Percentiles rank a stretch among this genome's conserved stretches.
phyloP scores from a whole-genome alignment of 1,139 yeast genomes.

The Hyphopichia pseudoburtonii region DNA sequence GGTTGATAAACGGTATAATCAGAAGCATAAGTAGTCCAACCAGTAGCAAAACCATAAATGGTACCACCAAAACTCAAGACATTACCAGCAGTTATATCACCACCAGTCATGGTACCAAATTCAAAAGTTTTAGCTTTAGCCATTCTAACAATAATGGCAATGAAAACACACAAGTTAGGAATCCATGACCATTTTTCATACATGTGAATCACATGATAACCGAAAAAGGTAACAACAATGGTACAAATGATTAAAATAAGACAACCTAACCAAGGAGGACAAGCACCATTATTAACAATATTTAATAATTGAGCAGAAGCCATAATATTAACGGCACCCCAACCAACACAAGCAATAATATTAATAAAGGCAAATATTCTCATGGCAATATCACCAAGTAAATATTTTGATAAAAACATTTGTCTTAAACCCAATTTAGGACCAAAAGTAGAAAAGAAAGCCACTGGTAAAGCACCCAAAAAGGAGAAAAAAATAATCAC shows the following conservation, averaged over 20 bases:
- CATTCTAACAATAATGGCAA: slow-evolving; percentile 77
- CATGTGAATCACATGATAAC: slow-evolving; percentile 76
- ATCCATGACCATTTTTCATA: slow-evolving; percentile 91
- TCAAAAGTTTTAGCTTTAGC: slow-evolving; percentile 63
- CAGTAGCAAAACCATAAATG: slow-evolving; percentile 86
- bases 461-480: slow-evolving; percentile 76
- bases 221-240: slow-evolving; percentile 77
- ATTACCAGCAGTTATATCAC: slow-evolving; percentile 65
- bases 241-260: slow-evolving; percentile 69
- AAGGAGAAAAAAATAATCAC: slow-evolving; percentile 69
- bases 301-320: slow-evolving; percentile 81
- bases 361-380: slow-evolving; percentile 78
- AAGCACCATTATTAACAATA: slow-evolving; percentile 65
- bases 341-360: slow-evolving; percentile 41
- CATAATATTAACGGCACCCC: slow-evolving; percentile 36
- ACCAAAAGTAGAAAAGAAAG: slow-evolving; percentile 81
- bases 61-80: slow-evolving; percentile 86
- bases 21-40: slow-evolving; percentile 92
- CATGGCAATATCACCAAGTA: slow-evolving; percentile 74
- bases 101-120: slow-evolving; percentile 47
- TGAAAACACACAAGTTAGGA: slow-evolving; percentile 70
- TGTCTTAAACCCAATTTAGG: slow-evolving; percentile 86
- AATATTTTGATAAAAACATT: slow-evolving; percentile 76
- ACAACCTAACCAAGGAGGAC: slow-evolving; percentile 94
- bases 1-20: slow-evolving; percentile 90